Base-by-base conservation (phyloP, 2,329 filamentous ascomycete species). In the Nectriaceae sp. region DNA sequence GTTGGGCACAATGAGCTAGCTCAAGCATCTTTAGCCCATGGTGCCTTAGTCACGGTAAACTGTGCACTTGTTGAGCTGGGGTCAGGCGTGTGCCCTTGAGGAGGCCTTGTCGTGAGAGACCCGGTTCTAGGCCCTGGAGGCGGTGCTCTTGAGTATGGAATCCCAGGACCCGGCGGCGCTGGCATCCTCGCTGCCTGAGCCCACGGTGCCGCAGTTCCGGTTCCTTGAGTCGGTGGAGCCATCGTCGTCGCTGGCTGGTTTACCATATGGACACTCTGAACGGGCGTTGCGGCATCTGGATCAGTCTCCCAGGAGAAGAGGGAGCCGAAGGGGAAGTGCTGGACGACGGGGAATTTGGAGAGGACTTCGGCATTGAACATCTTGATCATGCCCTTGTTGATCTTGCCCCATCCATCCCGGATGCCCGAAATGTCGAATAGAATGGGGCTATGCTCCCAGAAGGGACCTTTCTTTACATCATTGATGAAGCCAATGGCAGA, bases 341-440 rank as follows among this genome's bases (percentile, higher is more conserved):
- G 94, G n/a, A 99, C 90, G 3, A 99, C 94, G 3, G 94, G 94
- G 65, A 97, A 97, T 69, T 99, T 99, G 33, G 89, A 90, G 13
- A 99, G 77, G 3, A 99, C 94, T 73, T 99, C 94, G 16, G 90
- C 94, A 58, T 95, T 91, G 74, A 93, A 99, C 94, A 99, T 99
- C 72, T 97, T 99, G 63, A 99, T 84, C 94, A 99, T 97, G 43
- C 94, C 94, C 85, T 92, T 92, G 71, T 99, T 97, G 64, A 99
- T 96, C 75, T 99, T 99, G 29, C 89, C 94, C 94, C 94, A 99
- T n/a, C 94, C 89, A 47, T 87, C 86, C 57, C 83, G 84, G 55
- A 99, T 88, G 11, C 94, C 94, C 0, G 90, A 96, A 36, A 99
- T 90, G 68, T 99, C 92, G 66, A 88, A 99, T 11, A 99, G 74